phyloP scores from a whole-genome alignment of 2,329 filamentous ascomycete genomes.

The Aspergillus jensenii region DNA sequence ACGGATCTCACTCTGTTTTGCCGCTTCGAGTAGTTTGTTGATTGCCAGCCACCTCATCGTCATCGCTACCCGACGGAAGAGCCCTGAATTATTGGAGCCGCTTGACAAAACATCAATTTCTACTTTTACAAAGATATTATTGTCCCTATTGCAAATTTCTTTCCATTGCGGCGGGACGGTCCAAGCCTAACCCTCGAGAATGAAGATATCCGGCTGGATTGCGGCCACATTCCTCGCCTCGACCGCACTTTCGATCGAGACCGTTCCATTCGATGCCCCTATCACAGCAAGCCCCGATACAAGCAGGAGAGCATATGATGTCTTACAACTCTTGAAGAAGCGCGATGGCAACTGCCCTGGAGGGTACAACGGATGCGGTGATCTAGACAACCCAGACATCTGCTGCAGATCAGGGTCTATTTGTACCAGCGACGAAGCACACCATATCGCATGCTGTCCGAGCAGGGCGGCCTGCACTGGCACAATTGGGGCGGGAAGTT shows the following conservation, averaged over 20 bases:
- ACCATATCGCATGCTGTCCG: conserved; percentile 63
- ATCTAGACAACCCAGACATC: conserved; percentile 52
- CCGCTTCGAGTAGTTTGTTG: conserved; percentile 38
- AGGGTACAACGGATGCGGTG: conserved; percentile 54
- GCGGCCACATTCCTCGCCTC: conserved; percentile 32
- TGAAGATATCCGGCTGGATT: conserved; percentile 35
- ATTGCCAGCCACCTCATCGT: conserved; percentile 17
- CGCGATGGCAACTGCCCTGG: conserved; percentile 48
- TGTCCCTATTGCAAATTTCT: not conserved
- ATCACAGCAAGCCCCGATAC: conserved; percentile 17
- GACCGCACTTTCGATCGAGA: conserved; percentile 29
- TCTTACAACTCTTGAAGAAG: conserved; percentile 34
- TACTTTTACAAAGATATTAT: not conserved
- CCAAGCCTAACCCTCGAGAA: conserved; percentile 23
- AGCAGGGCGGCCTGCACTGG: conserved; percentile 59
- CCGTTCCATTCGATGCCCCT: conserved; percentile 31
- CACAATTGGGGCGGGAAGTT: conserved; percentile 42
- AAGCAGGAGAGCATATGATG: conserved; percentile 28
- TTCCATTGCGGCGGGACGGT: conserved; percentile 11
- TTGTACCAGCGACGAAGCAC: conserved; percentile 57
- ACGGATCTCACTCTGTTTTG: conserved; percentile 3
- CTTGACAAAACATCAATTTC: not conserved
- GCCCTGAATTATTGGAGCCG: not conserved
- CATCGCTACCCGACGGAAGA: conserved; percentile 11
- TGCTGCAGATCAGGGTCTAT: conserved; percentile 56